phyloP scores from a whole-genome alignment of 139 green algal species.

The Picochlorum sp. region DNA sequence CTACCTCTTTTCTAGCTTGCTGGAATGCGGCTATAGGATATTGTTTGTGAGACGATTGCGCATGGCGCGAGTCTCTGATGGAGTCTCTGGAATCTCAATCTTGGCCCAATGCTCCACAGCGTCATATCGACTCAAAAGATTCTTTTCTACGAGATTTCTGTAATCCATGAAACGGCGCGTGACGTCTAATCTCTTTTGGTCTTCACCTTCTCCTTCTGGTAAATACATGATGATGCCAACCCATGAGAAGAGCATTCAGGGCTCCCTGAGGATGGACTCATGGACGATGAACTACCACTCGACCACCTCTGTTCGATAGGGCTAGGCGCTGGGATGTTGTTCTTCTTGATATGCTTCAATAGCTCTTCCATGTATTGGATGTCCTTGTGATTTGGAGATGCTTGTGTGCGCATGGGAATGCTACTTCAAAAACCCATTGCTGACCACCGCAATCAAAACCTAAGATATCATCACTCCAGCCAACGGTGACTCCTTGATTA shows the following conservation, averaged over 20 bases:
- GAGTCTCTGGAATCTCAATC: slow-evolving; percentile 62
- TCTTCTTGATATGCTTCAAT: slow-evolving; percentile 58
- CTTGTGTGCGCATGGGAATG: slow-evolving; percentile 45
- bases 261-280: slow-evolving; percentile 62
- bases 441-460: slow-evolving; percentile 97
- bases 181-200: slow-evolving; percentile 47
- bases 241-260: slow-evolving; percentile 60
- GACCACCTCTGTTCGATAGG: slow-evolving; percentile 98
- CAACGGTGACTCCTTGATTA: slow-evolving; percentile 43
- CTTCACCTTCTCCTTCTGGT: slow-evolving; percentile 40
- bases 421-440: slow-evolving; percentile 95
- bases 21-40: slow-evolving; percentile 53
- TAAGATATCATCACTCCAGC: slow-evolving; percentile 87
- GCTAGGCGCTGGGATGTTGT: slow-evolving; percentile 62
- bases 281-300: slow-evolving; percentile 35
- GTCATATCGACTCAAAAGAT: slow-evolving; percentile 64
- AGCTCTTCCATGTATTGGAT: slow-evolving; percentile 70
- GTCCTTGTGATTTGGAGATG: slow-evolving; percentile 33
- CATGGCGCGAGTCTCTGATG: slow-evolving; percentile 12
- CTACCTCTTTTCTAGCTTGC: slow-evolving; percentile 45
- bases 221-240: slow-evolving; percentile 99
- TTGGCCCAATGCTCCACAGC: slow-evolving; percentile 95
- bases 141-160: slow-evolving; percentile 41
- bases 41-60: slow-evolving; percentile 25
- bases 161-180: slow-evolving; percentile 32